Base-by-base conservation (phyloP, 768 basidiomycete genomes). In the Macrocybe gigantea region DNA sequence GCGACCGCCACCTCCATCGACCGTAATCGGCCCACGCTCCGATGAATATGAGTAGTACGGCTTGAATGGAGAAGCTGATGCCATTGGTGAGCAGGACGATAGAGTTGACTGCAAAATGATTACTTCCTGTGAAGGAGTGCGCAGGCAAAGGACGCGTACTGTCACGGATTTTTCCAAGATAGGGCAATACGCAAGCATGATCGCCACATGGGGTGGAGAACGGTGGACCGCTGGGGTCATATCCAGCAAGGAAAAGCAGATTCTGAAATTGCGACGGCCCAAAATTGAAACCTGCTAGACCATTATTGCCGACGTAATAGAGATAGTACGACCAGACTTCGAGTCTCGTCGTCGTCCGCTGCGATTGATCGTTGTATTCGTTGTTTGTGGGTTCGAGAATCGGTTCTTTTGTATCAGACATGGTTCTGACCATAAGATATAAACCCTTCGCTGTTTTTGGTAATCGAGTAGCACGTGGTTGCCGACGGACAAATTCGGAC, bases 1-100 rank as follows among this genome's bases (percentile, higher is more conserved):
- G 30, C 13, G 10, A 7, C 14, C 42, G 44, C 38, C 37, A 82
- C 83, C 83, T 83, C 86, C 85, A 88, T 11, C 68, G 65, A n/a
- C 88, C 87, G 60, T 88, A 90, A 60, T 89, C 87, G 0, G 86
- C 85, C 82, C 86, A 88, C 3, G 85, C 83, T 4, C 86, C 87
- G 30, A 89, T 77, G 9, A 75, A 55, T 15, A 88, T 63, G 36
- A 90, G 65, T 11, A 88, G 56, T 11, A 73, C 75, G 0, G 85
- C 84, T 63, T 90, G 87, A 29, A 89, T 73, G 0, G 84, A 85
- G 56, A 88, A 88, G 50, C 82, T 83, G 38, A 90, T 80, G 3
- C 88, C 87, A 55, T 89, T 89, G 6, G 85, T 88, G 47, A 88
- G 70, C 22, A 88, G 72, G 5, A 88, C 83, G 51, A 88, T 85